Conservation (phyloP, 2,329 filamentous ascomycete species). For the Chrysosphaeria jannelii region DNA sequence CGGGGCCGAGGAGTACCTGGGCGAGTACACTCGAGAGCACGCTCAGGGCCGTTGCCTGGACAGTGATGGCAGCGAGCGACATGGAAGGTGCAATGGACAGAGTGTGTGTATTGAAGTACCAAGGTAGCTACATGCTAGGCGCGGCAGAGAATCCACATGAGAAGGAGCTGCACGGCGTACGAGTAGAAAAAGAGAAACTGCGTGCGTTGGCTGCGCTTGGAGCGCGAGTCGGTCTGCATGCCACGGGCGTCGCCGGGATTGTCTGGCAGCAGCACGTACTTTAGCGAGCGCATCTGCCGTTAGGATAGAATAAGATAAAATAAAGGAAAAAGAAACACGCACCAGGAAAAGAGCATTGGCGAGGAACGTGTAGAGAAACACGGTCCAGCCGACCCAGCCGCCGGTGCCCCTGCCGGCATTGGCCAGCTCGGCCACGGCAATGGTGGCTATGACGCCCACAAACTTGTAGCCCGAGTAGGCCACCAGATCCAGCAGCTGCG, state of each 20-base stretch:
- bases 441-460: conserved; percentile 76
- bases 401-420: conserved; percentile 58
- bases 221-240: conserved; percentile 43
- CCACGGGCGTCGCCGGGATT: conserved; percentile 33
- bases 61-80: conserved; percentile 26
- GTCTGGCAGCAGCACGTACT: conserved; percentile 85
- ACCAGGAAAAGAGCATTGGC: conserved; percentile 92
- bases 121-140: conserved; percentile 10
- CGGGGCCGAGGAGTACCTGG: conserved; percentile 35
- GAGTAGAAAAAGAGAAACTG: conserved; percentile 88
- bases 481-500: conserved; percentile 72
- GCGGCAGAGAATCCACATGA: conserved; percentile 52
- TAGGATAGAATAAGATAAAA: not conserved
- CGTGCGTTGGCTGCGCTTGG: conserved; percentile 63
- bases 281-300: conserved; percentile 57
- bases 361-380: conserved; percentile 76
- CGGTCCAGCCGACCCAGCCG: conserved; percentile 62
- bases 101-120: too few relatives aligned
- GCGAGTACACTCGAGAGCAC: conserved; percentile 43
- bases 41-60: conserved; percentile 34
- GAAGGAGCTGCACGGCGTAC: conserved; percentile 73
- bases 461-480: conserved; percentile 98
- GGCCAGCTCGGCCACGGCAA: conserved; percentile 47
- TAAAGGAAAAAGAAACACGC: conserved; percentile 8
- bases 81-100: too few relatives aligned